Evolutionary conservation across 306 rosid species (phyloP).

Genomic region (Gastrolobium bilobum): DNA sequence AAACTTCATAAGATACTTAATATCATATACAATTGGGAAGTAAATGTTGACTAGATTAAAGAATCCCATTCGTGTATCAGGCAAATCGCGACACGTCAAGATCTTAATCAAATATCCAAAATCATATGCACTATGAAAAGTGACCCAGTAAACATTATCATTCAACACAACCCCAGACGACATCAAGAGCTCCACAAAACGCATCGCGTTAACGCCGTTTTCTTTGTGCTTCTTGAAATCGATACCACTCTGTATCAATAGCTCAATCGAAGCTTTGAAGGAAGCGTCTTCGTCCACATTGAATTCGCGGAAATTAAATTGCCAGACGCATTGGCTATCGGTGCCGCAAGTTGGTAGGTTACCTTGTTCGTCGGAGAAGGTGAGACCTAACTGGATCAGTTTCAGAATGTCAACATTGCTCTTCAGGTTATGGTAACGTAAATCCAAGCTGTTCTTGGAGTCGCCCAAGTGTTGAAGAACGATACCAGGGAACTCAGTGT

Average conservation of each 20-base stretch:
- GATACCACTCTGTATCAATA: slow-evolving; percentile 61
- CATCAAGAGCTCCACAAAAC: slow-evolving; percentile 62
- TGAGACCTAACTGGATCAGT: slow-evolving; percentile 61
- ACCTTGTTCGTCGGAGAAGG: slow-evolving; percentile 62
- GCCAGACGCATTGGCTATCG: slow-evolving; percentile 57
- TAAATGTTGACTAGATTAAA: slow-evolving; percentile 55
- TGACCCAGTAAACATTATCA: slow-evolving; percentile 61
- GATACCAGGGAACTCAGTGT: slow-evolving; percentile 64
- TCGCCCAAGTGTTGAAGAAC: slow-evolving; percentile 60
- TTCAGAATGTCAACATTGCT: slow-evolving; percentile 62
- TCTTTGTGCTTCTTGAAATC: slow-evolving; percentile 58
- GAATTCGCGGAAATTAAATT: slow-evolving; percentile 64
- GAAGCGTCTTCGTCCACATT: slow-evolving; percentile 60
- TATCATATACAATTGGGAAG: slow-evolving; percentile 59
- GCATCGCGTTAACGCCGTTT: slow-evolving; percentile 52
- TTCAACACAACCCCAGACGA: slow-evolving; percentile 60
- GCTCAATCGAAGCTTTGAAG: slow-evolving; percentile 64
- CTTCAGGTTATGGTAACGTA: slow-evolving; percentile 63
- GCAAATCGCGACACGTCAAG: slow-evolving; percentile 58
- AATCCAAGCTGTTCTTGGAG: slow-evolving; percentile 58
- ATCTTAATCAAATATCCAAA: slow-evolving; percentile 64
- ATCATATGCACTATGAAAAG: slow-evolving; percentile 64
- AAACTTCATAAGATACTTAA: slow-evolving; percentile 62
- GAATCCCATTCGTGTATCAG: slow-evolving; percentile 57
- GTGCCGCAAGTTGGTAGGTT: slow-evolving; percentile 51